phyloP scores from a whole-genome alignment of 2,329 filamentous ascomycete species.

The Hypoxylon sp. region DNA sequence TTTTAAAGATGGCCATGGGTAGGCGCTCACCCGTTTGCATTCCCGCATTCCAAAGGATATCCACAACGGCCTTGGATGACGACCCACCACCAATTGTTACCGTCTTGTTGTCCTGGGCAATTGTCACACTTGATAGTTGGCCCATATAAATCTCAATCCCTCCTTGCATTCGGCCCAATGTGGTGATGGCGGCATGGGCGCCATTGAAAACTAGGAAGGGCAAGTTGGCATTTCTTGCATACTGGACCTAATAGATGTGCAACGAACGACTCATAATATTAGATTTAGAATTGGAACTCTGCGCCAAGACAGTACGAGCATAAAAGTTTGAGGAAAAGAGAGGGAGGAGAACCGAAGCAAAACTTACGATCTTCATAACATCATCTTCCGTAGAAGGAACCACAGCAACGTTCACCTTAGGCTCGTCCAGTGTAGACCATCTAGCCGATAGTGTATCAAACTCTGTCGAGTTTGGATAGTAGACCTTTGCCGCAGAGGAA shows the following conservation, averaged over 20 bases:
- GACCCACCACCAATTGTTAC: conserved; percentile 66
- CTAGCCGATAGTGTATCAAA: conserved; percentile 51
- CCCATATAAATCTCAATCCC: conserved; percentile 67
- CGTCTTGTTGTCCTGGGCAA: conserved; percentile 60
- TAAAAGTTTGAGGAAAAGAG: background rate
- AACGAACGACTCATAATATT: conserved; percentile 5
- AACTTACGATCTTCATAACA: conserved; percentile 56
- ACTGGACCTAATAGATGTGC: conserved; percentile 58
- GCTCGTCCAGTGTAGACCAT: conserved; percentile 54
- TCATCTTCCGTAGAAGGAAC: conserved; percentile 56
- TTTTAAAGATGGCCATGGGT: conserved; percentile 9
- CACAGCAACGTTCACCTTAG: conserved; percentile 55
- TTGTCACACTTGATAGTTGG: conserved; percentile 60
- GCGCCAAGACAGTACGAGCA: background rate
- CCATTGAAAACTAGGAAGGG: conserved; percentile 69
- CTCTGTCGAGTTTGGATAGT: conserved; percentile 52
- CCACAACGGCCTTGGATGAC: conserved; percentile 61
- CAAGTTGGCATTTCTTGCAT: conserved; percentile 61
- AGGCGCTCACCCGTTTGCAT: conserved; percentile 63
- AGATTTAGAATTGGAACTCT: background rate
- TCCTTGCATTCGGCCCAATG: conserved; percentile 62
- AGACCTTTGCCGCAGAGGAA: conserved; percentile 38
- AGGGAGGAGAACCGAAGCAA: conserved; percentile 8
- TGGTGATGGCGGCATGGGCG: conserved; percentile 66
- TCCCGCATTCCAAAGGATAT: conserved; percentile 64